These are phyloP conservation scores for Globisporangium cederbergense DNA, from an alignment of 352 stramenopile genomes.

Conservation along the genomic window DNA sequence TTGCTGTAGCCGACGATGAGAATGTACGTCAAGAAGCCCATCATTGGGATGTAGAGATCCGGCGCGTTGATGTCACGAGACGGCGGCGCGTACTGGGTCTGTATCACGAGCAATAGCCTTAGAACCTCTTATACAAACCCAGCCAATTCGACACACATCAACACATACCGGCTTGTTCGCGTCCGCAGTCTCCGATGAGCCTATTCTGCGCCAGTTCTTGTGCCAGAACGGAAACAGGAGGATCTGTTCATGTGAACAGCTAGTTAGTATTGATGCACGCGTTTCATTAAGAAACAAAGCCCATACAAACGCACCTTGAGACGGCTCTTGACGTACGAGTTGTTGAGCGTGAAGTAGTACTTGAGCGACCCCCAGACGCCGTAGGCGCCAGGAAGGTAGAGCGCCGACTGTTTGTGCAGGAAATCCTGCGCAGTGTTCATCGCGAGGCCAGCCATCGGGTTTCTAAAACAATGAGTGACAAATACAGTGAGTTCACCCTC, in stretches of 20 bases:
- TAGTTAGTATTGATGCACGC: background rate
- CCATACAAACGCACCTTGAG: constrained; percentile 52
- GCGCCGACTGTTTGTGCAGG: constrained; percentile 75
- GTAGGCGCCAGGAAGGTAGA: constrained; percentile 78
- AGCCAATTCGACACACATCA: background rate
- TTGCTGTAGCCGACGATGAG: constrained; percentile 96
- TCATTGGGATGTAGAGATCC: constrained; percentile 98
- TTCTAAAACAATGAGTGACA: constrained; percentile 31
- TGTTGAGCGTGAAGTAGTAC: constrained; percentile 90
- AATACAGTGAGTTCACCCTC: background rate
- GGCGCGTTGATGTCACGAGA: constrained; percentile 95
- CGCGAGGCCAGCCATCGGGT: constrained; percentile 79
- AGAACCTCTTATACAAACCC: background rate
- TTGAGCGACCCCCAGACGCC: constrained; percentile 80
- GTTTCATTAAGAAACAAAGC: constrained; percentile 1
- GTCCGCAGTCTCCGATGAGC: constrained; percentile 45
- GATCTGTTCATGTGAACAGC: constrained; percentile 33
- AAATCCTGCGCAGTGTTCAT: constrained; percentile 86
- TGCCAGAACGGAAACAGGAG: constrained; percentile 85
- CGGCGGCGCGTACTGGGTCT: constrained; percentile 88
- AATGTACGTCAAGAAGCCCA: constrained; percentile 99
- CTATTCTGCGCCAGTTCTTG: constrained; percentile 83
- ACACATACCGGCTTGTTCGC: constrained; percentile 51
- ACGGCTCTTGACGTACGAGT: constrained; percentile 85
- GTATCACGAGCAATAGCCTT: constrained; percentile 9